phyloP scores from a whole-genome alignment of 768 basidiomycete genomes.

The Phaffia tasmanica region DNA sequence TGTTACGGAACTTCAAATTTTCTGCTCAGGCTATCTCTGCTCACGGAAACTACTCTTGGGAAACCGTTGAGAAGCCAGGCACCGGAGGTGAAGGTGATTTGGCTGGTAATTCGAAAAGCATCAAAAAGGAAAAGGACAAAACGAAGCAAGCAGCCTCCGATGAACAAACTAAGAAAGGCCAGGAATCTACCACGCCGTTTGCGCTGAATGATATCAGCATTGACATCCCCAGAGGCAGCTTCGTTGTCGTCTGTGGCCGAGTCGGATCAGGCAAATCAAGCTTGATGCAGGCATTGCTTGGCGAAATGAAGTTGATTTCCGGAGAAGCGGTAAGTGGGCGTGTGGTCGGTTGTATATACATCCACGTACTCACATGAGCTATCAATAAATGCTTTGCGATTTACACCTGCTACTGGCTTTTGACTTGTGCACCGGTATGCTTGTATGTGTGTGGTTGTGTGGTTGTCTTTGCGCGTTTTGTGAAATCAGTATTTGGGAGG shows the following conservation, averaged over 20 bases:
- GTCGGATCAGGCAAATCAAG: slow-evolving; percentile 36
- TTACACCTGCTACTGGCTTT: slow-evolving; percentile 7
- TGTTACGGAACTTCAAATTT: too few species aligned
- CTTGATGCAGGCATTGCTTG: slow-evolving; percentile 32
- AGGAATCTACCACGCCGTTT: slow-evolving; percentile 40
- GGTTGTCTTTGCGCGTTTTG: too few species aligned
- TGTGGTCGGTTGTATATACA: too few species aligned
- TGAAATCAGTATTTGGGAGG: too few species aligned
- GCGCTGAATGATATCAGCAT: slow-evolving; percentile 42
- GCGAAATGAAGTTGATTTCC: slow-evolving; percentile 31
- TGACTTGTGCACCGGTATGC: too few species aligned
- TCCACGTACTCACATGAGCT: too few species aligned
- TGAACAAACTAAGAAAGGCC: slow-evolving; percentile 30
- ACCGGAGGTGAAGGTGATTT: not conserved
- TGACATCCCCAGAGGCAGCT: slow-evolving; percentile 29
- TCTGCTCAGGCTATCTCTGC: slow-evolving; percentile 39
- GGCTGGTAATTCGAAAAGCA: slow-evolving; percentile 18
- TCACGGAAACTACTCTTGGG: slow-evolving; percentile 34
- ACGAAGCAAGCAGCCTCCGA: slow-evolving; percentile 20
- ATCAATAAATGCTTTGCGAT: too few species aligned
- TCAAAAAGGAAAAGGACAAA: slow-evolving; percentile 29
- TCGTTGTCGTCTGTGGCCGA: slow-evolving; percentile 35
- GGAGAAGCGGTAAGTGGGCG: slow-evolving; percentile 23
- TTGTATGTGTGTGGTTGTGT: too few species aligned
- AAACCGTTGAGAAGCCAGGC: slow-evolving; percentile 24